These are phyloP conservation scores for Phytophthora citricola DNA, from an alignment of 352 stramenopile species.

Conservation along the genomic window DNA sequence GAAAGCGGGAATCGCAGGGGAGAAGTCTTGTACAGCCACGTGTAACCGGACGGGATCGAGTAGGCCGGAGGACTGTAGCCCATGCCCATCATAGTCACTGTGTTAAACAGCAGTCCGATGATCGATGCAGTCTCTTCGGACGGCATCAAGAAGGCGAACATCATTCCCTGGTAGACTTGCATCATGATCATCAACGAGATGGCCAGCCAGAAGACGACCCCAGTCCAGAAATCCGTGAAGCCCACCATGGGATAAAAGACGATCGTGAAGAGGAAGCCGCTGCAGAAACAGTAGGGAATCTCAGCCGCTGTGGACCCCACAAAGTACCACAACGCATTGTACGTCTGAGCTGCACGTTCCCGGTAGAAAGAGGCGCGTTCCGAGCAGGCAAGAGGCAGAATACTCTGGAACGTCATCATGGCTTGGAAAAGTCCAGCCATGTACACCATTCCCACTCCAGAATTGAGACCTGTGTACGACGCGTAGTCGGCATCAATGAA, in stretches of 20 bases:
- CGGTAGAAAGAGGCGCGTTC: conserved; percentile 18
- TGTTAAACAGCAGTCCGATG: conserved; percentile 46
- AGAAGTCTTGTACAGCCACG: conserved; percentile 25
- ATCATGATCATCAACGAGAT: conserved; percentile 37
- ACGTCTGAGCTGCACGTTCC: conserved; percentile 14
- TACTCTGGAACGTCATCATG: conserved; percentile 76
- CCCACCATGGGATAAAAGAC: conserved; percentile 39
- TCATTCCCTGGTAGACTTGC: conserved; percentile 77
- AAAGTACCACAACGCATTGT: conserved; percentile 19
- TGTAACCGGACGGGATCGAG: conserved; percentile 16
- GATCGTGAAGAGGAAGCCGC: conserved; percentile 42
- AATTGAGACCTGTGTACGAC: conserved; percentile 40
- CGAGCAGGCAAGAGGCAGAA: conserved; percentile 73
- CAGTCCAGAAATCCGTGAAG: conserved; percentile 19
- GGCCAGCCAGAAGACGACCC: conserved; percentile 32
- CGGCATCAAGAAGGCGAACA: conserved; percentile 65
- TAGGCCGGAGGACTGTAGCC: conserved; percentile 50
- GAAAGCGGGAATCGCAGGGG: conserved; percentile 17
- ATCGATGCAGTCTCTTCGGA: conserved; percentile 47
- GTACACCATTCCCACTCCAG: conserved; percentile 83
- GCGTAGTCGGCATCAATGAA: conserved; percentile 44
- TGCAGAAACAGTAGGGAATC: conserved; percentile 38
- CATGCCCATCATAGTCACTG: conserved; percentile 58
- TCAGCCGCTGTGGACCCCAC: conserved; percentile 65
- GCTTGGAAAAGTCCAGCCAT: conserved; percentile 76